These are phyloP conservation scores for Rhizoctonia solani DNA, from an alignment of 1,284 basidiomycete species.

Conservation along the genomic window DNA sequence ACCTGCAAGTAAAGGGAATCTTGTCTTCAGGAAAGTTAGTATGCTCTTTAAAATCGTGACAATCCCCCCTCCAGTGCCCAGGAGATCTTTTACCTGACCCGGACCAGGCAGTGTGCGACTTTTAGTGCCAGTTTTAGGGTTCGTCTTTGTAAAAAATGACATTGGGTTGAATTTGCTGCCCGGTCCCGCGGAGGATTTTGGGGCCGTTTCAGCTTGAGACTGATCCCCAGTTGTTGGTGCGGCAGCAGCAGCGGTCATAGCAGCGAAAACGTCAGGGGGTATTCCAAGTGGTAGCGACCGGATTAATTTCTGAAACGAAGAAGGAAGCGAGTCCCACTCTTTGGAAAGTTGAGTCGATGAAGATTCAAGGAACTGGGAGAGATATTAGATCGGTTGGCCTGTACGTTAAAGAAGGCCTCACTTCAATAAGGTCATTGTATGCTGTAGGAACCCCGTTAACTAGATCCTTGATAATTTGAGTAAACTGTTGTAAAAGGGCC, in stretches of 20 bases:
- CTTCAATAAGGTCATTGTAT: constrained; percentile 35
- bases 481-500: constrained; percentile 20
- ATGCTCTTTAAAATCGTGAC: constrained; percentile 21
- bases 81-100: constrained; percentile 19
- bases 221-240: constrained; percentile 10
- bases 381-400: not conserved
- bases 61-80: constrained; percentile 28
- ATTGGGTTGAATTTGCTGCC: constrained; percentile 31
- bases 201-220: not conserved
- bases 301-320: constrained; percentile 32
- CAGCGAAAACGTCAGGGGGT: constrained; percentile 30
- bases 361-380: constrained; percentile 26
- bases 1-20: constrained; percentile 27
- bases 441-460: constrained; percentile 33
- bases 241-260: constrained; percentile 26
- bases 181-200: constrained; percentile 7
- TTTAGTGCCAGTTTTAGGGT: constrained; percentile 26
- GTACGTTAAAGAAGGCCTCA: not conserved
- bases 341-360: constrained; percentile 25
- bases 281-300: constrained; percentile 25
- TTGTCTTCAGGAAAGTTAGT: constrained; percentile 16
- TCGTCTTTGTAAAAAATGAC: constrained; percentile 26
- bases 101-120: constrained; percentile 21
- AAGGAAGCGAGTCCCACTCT: constrained; percentile 31
- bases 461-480: constrained; percentile 31